Base-by-base conservation (phyloP, 192 early-diverging fungal species). In the Gigaspora rosea region DNA sequence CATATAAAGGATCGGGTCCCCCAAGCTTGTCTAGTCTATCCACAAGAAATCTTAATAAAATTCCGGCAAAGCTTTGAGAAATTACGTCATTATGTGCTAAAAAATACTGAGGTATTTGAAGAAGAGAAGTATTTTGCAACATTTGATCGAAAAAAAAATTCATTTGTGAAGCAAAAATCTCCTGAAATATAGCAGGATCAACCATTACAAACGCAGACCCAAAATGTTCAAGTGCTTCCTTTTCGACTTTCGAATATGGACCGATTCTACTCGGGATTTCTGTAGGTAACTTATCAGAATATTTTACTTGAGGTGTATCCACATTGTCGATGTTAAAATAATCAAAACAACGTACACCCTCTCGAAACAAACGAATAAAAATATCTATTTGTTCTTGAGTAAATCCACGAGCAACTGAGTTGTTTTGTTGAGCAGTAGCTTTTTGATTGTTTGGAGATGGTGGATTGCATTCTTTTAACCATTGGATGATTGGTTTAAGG, bases 181-280 rank as follows among this genome's bases (percentile, higher is more conserved):
- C 97, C 79, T 98, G 96, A 81, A 97, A 98, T 3, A 95, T 88
- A 6, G 94, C 89, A 5, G 95, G 93, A 72, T 98, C 95, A 15
- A 97, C 79, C 47, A 85, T 81, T 11, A 91, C 90, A 79, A 97
- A 97, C 8, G 93, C 89, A 20, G 91, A 89, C 2, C 94, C 90
- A 89, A 99, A 97, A 51, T 89, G 88, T 66, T 98, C 96, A 46
- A 95, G 84, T 41, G 94, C 90, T 74, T 99, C 96, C 78, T 98
- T 98, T 74, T 94, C 95, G 51, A 95, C 92, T 78, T 94, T 93
- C 33, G 92, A 85, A 18, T 90, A 84, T 41, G 88, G 85, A 67
- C 89, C 87, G 22, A 93, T 81, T 67, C 90, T 85, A 35, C 50
- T 62, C 50, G 48, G 48, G 4, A 57, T 62, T 9, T 82, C 82